Percentiles rank a stretch among this genome's conserved stretches.
Conservation (phyloP, 2,329 filamentous ascomycete genomes). For the Pseudophaeomoniella oleicola region DNA sequence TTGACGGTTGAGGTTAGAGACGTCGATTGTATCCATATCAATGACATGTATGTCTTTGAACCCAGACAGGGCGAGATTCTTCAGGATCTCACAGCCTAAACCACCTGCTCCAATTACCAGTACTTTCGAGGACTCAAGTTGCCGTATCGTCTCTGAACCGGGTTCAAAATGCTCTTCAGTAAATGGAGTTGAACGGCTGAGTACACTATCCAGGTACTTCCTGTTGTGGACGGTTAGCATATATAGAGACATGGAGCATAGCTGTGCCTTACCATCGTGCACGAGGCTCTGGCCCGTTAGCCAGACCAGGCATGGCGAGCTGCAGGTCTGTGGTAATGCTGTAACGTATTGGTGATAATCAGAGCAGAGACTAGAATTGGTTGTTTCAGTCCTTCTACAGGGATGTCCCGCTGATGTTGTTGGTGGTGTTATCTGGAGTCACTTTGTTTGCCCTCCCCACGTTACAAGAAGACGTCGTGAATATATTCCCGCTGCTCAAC, state of each 20-base stretch:
- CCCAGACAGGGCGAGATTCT: slow-evolving; percentile 85
- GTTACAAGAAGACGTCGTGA: no score
- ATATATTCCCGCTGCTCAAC: no score
- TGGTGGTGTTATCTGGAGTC: no score
- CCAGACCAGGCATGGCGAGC: slow-evolving; percentile 1
- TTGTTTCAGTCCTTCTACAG: no score
- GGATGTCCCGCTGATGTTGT: no score
- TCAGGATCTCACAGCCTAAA: slow-evolving; percentile 88
- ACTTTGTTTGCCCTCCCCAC: no score
- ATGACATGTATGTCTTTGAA: slow-evolving; percentile 98
- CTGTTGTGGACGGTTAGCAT: slow-evolving; percentile 30
- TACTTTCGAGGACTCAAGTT: slow-evolving; percentile 57
- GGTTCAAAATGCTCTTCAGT: slow-evolving; percentile 50
- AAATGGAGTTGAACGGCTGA: slow-evolving; percentile 65
- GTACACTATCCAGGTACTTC: slow-evolving; percentile 71
- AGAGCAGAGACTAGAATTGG: no score
- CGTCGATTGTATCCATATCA: slow-evolving; percentile 99
- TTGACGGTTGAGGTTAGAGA: slow-evolving; percentile 93
- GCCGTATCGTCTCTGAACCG: slow-evolving; percentile 36
- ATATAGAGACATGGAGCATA: not conserved
- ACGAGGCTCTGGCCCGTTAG: slow-evolving; percentile 7
- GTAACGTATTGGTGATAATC: no score
- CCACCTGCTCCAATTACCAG: slow-evolving; percentile 67
- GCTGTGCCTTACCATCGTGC: slow-evolving; percentile 14
- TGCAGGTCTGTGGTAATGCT: no score